phyloP scores from a whole-genome alignment of 805 yeast genomes.

The Scheffersomyces ergatensis region DNA sequence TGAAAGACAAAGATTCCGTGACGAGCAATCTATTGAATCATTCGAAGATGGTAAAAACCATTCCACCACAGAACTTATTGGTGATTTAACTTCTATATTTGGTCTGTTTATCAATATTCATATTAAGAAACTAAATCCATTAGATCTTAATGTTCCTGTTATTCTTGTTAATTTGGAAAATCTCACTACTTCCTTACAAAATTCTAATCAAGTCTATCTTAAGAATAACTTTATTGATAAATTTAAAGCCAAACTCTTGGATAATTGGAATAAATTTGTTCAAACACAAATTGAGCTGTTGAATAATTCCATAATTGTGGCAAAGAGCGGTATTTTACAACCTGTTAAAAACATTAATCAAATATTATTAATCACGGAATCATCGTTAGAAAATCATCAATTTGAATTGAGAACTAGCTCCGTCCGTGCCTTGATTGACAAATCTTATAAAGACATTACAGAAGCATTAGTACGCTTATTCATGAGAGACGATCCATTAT shows the following conservation, averaged over 20 bases:
- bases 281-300: conserved; percentile 48
- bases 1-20: conserved; percentile 27
- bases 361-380: conserved; percentile 30
- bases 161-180: conserved; percentile 28
- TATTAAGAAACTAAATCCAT: conserved; percentile 33
- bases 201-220: conserved; percentile 59
- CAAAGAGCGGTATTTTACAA: conserved; percentile 35
- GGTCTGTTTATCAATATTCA: conserved; percentile 35
- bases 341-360: conserved; percentile 32
- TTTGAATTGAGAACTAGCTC: conserved; percentile 14
- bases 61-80: conserved; percentile 48
- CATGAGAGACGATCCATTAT: conserved; percentile 40
- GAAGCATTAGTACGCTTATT: conserved; percentile 34
- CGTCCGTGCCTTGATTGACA: conserved; percentile 21
- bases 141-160: conserved; percentile 32
- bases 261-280: conserved; percentile 59
- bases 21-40: conserved; percentile 24
- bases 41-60: conserved; percentile 39
- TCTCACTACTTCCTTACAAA: conserved; percentile 33
- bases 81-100: conserved; percentile 47
- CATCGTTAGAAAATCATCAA: conserved; percentile 23
- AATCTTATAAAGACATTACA: conserved; percentile 30
- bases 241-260: conserved; percentile 47
- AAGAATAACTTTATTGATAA: conserved; percentile 49
- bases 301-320: conserved; percentile 31